A percentile compares a stretch with the other conserved stretches of the same genome.
Conservation (phyloP, 2,329 filamentous ascomycete species). For the Gliomastix tumulicola region DNA sequence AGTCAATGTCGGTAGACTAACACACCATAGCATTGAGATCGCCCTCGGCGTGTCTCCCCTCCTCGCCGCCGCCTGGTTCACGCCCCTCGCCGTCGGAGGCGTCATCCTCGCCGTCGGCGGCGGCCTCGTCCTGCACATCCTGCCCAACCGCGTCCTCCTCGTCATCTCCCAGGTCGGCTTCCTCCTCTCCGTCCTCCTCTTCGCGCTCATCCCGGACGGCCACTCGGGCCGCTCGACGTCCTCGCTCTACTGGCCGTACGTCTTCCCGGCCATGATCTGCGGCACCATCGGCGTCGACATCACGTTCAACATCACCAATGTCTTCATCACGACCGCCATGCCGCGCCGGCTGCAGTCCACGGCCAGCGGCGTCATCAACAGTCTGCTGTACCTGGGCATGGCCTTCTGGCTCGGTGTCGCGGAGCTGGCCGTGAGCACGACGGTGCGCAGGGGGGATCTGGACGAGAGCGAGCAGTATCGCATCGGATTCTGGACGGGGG, state of each 20-base stretch:
- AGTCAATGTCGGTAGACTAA: too few species aligned
- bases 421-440: conserved; percentile 54
- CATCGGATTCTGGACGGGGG: conserved; percentile 60
- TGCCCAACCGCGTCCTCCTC: conserved; percentile 57
- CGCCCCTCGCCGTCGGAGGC: conserved; percentile 61
- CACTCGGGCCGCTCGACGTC: conserved; percentile 10
- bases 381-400: conserved; percentile 63
- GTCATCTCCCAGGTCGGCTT: conserved; percentile 54
- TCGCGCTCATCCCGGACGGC: conserved; percentile 52
- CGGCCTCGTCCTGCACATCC: conserved; percentile 59
- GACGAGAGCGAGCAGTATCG: conserved; percentile 46
- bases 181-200: conserved; percentile 51
- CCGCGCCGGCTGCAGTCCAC: conserved; percentile 62
- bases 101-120: conserved; percentile 53
- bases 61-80: conserved; percentile 61
- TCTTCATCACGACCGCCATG: conserved; percentile 70
- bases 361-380: conserved; percentile 66
- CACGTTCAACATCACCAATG: conserved; percentile 66
- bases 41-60: conserved; percentile 54
- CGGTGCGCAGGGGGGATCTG: conserved; percentile 17
- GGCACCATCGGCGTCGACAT: conserved; percentile 70
- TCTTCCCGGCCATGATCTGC: conserved; percentile 65
- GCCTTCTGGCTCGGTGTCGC: conserved; percentile 65
- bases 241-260: conserved; percentile 60
- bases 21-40: conserved; percentile 16